Base-by-base conservation (phyloP, 306 rosid genomes). In the Hylodesmum podocarpum region DNA sequence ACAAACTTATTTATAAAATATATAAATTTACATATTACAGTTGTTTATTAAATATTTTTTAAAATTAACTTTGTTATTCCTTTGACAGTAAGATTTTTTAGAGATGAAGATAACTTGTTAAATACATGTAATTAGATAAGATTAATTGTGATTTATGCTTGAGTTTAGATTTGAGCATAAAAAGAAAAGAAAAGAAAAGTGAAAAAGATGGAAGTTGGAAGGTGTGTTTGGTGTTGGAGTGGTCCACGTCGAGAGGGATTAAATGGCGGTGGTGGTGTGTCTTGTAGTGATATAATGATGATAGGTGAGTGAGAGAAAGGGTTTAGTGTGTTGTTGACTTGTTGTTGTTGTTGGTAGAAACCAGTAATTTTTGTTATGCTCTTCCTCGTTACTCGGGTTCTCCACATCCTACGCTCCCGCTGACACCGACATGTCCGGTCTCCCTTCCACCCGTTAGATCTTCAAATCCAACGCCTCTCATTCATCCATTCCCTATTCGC, bases 371-470 rank as follows among this genome's bases (percentile, higher is more conserved):
- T 62, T 66, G 36, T 40, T 19, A 19, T 47, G 53, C 14, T 57
- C 80, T 78, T 86, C 87, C 81, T 86, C 83, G 87, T 86, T 76
- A 77, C 36, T 80, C 83, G 85, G 84, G 84, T 39, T 43, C 86
- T 80, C 86, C 85, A 50, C 18, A 66, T 68, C 83, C 89, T 80
- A 80, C 85, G 85, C 89, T 86, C 81, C 87, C 89, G 85, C 87
- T 83, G 87, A 86, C 87, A 77, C 83, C 81, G 67, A 83, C 87
- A 83, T 83, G 50, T 76, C 72, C 74, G 74, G 21, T 81, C 39
- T 22, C 5, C 31, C 1, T 13, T 22, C 37, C 8, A 11, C 2
- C 78, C 71, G 16, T 79, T 40, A 2, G 79, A 80, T 86, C 3
- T 0, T 4, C 0, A 0, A 0, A 21, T 5, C 39, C 53, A 59